phyloP scores from a whole-genome alignment of 2,329 filamentous ascomycete genomes.

The Capronia epimyces region DNA sequence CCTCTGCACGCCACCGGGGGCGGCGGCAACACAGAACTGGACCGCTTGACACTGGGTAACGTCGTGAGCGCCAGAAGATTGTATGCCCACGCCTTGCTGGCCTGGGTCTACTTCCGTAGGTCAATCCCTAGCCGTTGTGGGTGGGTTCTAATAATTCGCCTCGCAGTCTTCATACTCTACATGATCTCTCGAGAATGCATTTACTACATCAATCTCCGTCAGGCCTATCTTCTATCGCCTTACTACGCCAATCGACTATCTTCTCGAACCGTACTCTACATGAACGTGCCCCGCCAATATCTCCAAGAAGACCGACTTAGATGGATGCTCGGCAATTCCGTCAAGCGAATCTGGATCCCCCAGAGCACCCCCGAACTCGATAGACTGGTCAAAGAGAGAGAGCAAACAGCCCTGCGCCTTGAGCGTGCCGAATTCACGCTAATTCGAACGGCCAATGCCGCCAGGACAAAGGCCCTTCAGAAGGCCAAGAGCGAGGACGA shows the following conservation, averaged over 20 bases:
- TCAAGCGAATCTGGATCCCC: slow-evolving; percentile 76
- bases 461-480: slow-evolving; percentile 55
- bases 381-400: slow-evolving; percentile 70
- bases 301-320: slow-evolving; percentile 68
- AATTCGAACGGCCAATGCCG: slow-evolving; percentile 69
- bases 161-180: slow-evolving; percentile 67
- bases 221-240: slow-evolving; percentile 83
- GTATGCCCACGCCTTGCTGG: slow-evolving; percentile 72
- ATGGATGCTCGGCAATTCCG: slow-evolving; percentile 74
- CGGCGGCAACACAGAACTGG: slow-evolving; percentile 60
- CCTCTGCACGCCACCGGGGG: slow-evolving; percentile 82
- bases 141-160: slow-evolving; percentile 31
- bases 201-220: slow-evolving; percentile 83
- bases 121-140: not conserved
- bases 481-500: slow-evolving; percentile 43
- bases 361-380: slow-evolving; percentile 70
- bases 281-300: slow-evolving; percentile 72
- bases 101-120: slow-evolving; percentile 70
- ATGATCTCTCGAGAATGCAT: slow-evolving; percentile 80
- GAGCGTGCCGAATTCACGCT: slow-evolving; percentile 80
- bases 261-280: slow-evolving; percentile 80
- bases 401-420: slow-evolving; percentile 69
- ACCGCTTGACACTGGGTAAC: slow-evolving; percentile 75
- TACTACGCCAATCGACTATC: slow-evolving; percentile 79
- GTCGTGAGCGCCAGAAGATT: slow-evolving; percentile 58